phyloP scores from a whole-genome alignment of 2,329 filamentous ascomycete genomes.

The Penicillium freii region DNA sequence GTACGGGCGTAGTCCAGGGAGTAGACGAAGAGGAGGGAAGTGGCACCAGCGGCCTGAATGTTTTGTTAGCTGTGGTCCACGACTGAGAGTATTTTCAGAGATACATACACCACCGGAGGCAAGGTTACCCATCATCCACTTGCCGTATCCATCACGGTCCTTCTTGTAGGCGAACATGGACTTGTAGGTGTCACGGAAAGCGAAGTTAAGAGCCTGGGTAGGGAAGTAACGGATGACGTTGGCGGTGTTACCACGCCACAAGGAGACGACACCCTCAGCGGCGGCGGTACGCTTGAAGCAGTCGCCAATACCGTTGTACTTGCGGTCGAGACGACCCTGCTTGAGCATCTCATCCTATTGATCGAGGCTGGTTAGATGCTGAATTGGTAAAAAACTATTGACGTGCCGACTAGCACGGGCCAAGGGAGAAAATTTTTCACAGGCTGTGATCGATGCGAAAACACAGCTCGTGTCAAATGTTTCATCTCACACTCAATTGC shows the following conservation, averaged over 20 bases:
- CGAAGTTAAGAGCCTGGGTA: slow-evolving; percentile 99
- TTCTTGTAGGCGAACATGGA: slow-evolving; percentile 99
- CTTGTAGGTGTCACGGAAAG: slow-evolving; percentile 99
- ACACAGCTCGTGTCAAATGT: not conserved
- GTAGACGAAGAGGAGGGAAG: slow-evolving; percentile 99
- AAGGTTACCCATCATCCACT: slow-evolving; percentile 99
- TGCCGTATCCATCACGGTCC: slow-evolving; percentile 95
- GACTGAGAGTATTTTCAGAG: not conserved
- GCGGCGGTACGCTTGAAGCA: slow-evolving; percentile 92
- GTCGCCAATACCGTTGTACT: slow-evolving; percentile 89
- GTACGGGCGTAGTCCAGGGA: slow-evolving; percentile 99
- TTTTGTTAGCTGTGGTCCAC: slow-evolving; percentile 5
- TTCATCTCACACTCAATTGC: not conserved
- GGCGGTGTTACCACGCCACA: slow-evolving; percentile 99
- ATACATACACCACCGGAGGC: slow-evolving; percentile 95
- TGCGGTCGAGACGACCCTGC: slow-evolving; percentile 94
- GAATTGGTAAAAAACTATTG: not conserved
- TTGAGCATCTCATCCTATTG: slow-evolving; percentile 99
- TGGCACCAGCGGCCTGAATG: slow-evolving; percentile 86
- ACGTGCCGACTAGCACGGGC: slow-evolving; percentile 4
- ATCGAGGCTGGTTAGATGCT: slow-evolving; percentile 12
- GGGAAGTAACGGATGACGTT: slow-evolving; percentile 99
- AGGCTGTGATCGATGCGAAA: not conserved
- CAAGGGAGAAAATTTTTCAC: slow-evolving; percentile 21
- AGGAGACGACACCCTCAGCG: slow-evolving; percentile 87